Percentiles rank a stretch among this genome's conserved stretches.
Conservation (phyloP, 1,284 basidiomycete genomes). For the Irpex rosettiformis region DNA sequence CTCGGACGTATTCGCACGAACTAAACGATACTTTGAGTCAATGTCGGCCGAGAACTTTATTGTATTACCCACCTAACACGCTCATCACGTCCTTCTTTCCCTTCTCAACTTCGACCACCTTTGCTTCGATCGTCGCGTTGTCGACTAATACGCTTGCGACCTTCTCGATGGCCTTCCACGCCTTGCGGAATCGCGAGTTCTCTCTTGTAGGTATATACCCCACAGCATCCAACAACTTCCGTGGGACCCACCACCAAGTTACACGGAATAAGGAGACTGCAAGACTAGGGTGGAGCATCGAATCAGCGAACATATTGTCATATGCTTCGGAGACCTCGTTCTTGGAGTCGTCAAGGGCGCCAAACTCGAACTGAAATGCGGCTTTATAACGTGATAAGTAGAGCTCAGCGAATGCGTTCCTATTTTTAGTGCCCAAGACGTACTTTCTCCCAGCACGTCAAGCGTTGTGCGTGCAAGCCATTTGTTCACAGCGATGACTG, state of each 20-base stretch:
- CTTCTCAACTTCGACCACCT: constrained; percentile 11
- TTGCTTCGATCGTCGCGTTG: constrained; percentile 5
- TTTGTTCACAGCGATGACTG: constrained; percentile 5
- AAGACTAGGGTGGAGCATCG: background rate
- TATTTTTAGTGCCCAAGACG: background rate
- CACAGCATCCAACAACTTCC: constrained; percentile 19
- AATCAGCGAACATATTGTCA: constrained; percentile 23
- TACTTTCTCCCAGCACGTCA: constrained; percentile 14
- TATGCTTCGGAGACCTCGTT: constrained; percentile 24
- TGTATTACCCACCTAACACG: constrained; percentile 19
- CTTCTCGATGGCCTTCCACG: constrained; percentile 20
- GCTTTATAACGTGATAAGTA: constrained; percentile 7
- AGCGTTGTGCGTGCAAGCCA: constrained; percentile 12
- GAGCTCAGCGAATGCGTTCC: background rate
- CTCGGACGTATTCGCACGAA: constrained; percentile 23
- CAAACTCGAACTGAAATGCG: constrained; percentile 28
- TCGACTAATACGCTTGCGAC: constrained; percentile 5
- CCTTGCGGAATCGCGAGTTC: constrained; percentile 23
- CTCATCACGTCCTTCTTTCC: constrained; percentile 28
- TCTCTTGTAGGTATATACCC: constrained; percentile 25
- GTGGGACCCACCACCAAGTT: constrained; percentile 21
- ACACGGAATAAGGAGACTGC: background rate
- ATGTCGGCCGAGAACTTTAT: background rate
- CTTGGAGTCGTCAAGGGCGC: constrained; percentile 23
- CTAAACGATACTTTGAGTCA: constrained; percentile 11